These are phyloP conservation scores for Verticillium tricorpus DNA, from an alignment of 2,329 filamentous ascomycete species.

Conservation along the genomic window DNA sequence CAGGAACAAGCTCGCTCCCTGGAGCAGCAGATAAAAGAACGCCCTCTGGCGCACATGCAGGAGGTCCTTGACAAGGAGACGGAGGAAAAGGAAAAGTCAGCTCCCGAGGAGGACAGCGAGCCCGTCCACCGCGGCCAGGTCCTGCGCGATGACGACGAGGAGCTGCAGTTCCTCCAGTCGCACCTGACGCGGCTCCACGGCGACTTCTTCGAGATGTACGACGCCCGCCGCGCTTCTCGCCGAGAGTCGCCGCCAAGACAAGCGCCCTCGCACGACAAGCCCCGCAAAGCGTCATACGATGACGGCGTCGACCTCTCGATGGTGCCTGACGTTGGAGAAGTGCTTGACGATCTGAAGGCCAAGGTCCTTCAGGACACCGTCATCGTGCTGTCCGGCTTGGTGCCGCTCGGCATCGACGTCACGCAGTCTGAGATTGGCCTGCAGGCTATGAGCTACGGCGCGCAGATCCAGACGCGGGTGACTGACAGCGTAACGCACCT, in stretches of 20 bases:
- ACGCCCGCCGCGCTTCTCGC: constrained; percentile 42
- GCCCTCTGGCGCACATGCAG: constrained; percentile 87
- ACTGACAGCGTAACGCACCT: constrained; percentile 66
- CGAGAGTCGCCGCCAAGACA: constrained; percentile 24
- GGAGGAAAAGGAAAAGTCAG: constrained; percentile 51
- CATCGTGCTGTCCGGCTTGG: constrained; percentile 85
- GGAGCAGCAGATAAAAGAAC: constrained; percentile 82
- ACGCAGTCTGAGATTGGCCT: constrained; percentile 80
- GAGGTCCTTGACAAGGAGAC: constrained; percentile 85
- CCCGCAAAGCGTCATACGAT: constrained; percentile 22
- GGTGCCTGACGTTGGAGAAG: constrained; percentile 78
- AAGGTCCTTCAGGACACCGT: constrained; percentile 69
- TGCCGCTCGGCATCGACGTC: constrained; percentile 76
- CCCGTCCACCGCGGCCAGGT: constrained; percentile 59
- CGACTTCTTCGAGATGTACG: constrained; percentile 80
- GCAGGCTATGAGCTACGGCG: constrained; percentile 84
- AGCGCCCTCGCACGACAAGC: constrained; percentile 7
- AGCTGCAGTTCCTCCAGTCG: constrained; percentile 71
- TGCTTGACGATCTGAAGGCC: constrained; percentile 80
- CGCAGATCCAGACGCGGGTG: constrained; percentile 53
- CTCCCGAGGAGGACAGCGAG: constrained; percentile 36
- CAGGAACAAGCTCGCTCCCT: constrained; percentile 84
- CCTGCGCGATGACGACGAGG: constrained; percentile 81
- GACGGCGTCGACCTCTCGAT: constrained; percentile 41
- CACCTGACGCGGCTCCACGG: constrained; percentile 73